Base-by-base conservation (phyloP, 1,139 yeast genomes). In the Lodderomyces metapsilosis region DNA sequence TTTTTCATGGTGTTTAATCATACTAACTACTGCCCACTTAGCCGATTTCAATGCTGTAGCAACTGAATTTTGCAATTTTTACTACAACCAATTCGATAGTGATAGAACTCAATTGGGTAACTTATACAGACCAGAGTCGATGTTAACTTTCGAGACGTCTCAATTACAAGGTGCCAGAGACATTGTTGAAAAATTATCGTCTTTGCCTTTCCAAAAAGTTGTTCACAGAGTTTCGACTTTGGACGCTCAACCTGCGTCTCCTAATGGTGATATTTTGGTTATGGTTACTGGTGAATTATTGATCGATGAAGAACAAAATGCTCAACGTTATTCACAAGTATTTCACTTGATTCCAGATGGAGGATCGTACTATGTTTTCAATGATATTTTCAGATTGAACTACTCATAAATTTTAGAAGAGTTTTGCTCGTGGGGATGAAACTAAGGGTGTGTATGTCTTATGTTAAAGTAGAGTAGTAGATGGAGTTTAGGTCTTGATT, bases 191-290 rank as follows among this genome's bases (percentile, higher is more conserved):
- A 92, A 92, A 67, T 79, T 92, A 54, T 80, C 78, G 34, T 77
- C 88, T 24, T 78, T 92, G 57, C 97, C 97, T 41, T 92, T 92
- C 76, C 84, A 78, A 63, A 88, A 88, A 70, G 97, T 94, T 47
- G 84, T 80, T 39, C 99, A 92, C 74, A 79, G 94, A 70, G 84
- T 92, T 60, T 82, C 95, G 43, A 91, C 98, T 38, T 78, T 92
- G 58, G 98, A 92, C 61, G 98, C 98, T 39, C 99, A 92, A 72
- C 98, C 98, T 38, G 96, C 94, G 33, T 85, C 96, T 47, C 88
- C 95, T 46, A 79, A 74, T 54, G 97, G 97, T 48, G 98, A 91
- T 61, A 95, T 92, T 46, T 76, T 92, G 58, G 98, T 91, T 44
- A 85, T 92, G 95, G 98, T 92, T 54, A 92, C 99, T 42, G 99